Percentiles rank a stretch among this genome's conserved stretches.
phyloP scores from a whole-genome alignment of 2,329 filamentous ascomycete species.

The Colletotrichum sp. region DNA sequence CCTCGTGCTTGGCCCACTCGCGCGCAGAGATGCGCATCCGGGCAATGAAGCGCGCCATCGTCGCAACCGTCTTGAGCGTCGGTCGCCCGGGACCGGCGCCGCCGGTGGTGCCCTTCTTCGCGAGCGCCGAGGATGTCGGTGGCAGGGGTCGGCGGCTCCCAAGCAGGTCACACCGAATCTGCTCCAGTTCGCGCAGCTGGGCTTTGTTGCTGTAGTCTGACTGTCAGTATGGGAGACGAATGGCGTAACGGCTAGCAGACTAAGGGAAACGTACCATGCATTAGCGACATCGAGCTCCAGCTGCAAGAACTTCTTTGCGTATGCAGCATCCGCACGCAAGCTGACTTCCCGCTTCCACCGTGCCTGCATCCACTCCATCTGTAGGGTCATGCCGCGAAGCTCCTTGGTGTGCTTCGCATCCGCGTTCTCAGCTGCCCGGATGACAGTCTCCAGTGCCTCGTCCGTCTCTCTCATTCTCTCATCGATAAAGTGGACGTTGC shows the following conservation, averaged over 20 bases:
- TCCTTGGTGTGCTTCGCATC: slow-evolving; percentile 76
- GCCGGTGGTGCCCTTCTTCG: slow-evolving; percentile 4
- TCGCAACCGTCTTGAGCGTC: slow-evolving; percentile 49
- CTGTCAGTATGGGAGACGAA: slow-evolving; percentile 26
- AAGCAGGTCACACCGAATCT: slow-evolving; percentile 65
- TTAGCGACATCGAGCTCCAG: slow-evolving; percentile 83
- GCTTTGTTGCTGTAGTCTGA: slow-evolving; percentile 80
- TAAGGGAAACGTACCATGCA: slow-evolving; percentile 79
- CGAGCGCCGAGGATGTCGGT: slow-evolving; percentile 28
- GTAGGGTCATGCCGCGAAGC: slow-evolving; percentile 81
- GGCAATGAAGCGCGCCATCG: slow-evolving; percentile 57
- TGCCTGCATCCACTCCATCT: slow-evolving; percentile 90
- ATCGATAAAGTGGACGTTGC: slow-evolving; percentile 31
- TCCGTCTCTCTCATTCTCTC: slow-evolving; percentile 44
- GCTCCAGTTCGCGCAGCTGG: slow-evolving; percentile 83
- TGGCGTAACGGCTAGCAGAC: background rate
- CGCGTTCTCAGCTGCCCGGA: slow-evolving; percentile 63
- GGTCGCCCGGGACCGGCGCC: slow-evolving; percentile 20
- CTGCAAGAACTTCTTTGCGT: slow-evolving; percentile 84
- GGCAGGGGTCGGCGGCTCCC: slow-evolving; percentile 41
- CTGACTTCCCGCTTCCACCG: slow-evolving; percentile 80
- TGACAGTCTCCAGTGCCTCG: slow-evolving; percentile 62
- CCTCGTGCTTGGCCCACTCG: slow-evolving; percentile 58
- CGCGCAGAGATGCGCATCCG: slow-evolving; percentile 53
- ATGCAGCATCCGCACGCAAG: slow-evolving; percentile 81